Base-by-base conservation (phyloP, 805 yeast species). In the Phaffomyces thermotolerans region DNA sequence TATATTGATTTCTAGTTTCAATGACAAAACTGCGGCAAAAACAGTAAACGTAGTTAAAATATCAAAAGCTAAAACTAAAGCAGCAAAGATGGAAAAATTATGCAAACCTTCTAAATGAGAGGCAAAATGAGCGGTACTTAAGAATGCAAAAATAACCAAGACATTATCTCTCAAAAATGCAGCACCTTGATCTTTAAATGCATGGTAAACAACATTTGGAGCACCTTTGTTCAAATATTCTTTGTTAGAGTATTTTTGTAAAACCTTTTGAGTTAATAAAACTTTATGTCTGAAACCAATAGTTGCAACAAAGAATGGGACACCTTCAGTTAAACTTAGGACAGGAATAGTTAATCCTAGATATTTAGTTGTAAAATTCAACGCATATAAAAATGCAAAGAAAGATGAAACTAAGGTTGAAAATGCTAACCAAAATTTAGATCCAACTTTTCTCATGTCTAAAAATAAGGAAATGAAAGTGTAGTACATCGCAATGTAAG, bases 241-340 rank as follows among this genome's bases (percentile, higher is more conserved):
- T 23, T 49, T 52, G 7, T 37, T 45, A 1, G 56, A 47, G 15
- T 53, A 48, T 31, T 54, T 53, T 14, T 72, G 59, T 24, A 73
- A 67, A 22, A 82, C 80, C 37, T 76, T 74, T 18, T 74, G 66
- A 1, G 96, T 83, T 50, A 89, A 72, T 12, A 78, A 70, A 17
- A 87, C 76, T 57, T 90, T 88, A 61, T 86, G 84, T 60, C 87
- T 89, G 65, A 91, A 91, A 2, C 98, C 99, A 58, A 91, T 78
- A 5, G 88, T 81, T 18, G 95, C 88, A 20, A 91, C 95, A 57
- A 91, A 74, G 64, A 91, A 91, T 20, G 99, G 99, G 37, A 91
- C 66, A 30, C 97, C 97, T 66, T 91, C 97, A 45, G 89, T 77
- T 51, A 91, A 70, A 43, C 86, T 78, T 43, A 85, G 68, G 43